Conservation (phyloP, 1,139 yeast genomes). For the Pichiaceae sp. region DNA sequence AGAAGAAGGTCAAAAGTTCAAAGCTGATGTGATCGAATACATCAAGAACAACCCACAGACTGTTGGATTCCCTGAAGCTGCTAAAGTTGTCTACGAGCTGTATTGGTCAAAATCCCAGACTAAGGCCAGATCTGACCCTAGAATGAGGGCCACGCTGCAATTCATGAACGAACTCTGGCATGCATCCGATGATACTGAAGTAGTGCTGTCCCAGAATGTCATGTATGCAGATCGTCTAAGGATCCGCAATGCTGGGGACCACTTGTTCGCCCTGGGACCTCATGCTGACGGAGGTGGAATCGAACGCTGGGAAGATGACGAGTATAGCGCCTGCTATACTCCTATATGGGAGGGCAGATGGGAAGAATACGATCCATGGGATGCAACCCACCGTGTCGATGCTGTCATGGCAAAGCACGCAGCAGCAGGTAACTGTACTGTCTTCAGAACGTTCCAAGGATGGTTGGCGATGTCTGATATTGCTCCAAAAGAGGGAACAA, state of each 20-base stretch:
- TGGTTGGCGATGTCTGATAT: conserved; percentile 35
- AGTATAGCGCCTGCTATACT: conserved; percentile 31
- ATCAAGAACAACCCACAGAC: conserved; percentile 25
- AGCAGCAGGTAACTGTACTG: conserved; percentile 28
- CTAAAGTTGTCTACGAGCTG: conserved; percentile 26
- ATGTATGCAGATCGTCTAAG: conserved; percentile 34
- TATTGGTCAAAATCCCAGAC: conserved; percentile 38
- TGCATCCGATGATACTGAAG: conserved; percentile 19
- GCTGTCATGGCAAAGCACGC: conserved; percentile 30
- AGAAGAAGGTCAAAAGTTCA: conserved; percentile 22
- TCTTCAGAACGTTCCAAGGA: conserved; percentile 40
- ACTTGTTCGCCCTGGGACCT: conserved; percentile 27
- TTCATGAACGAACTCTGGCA: conserved; percentile 9
- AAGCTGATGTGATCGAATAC: conserved; percentile 19
- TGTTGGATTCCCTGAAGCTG: conserved; percentile 28
- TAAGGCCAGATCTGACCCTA: conserved; percentile 35
- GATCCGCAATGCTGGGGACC: conserved; percentile 35
- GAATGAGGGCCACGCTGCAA: conserved; percentile 24
- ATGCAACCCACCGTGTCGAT: conserved; percentile 28
- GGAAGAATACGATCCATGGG: conserved; percentile 40
- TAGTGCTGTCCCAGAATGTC: conserved; percentile 26
- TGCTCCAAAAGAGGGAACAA: conserved; percentile 37
- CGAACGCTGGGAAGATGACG: conserved; percentile 39
- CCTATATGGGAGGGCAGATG: conserved; percentile 36
- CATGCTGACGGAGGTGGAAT: conserved; percentile 40